Percentiles rank a stretch among this genome's conserved stretches.
These are phyloP conservation scores for Vickermania ingenoplastis DNA, from an alignment of 208 protist species.

Conservation along the genomic window DNA sequence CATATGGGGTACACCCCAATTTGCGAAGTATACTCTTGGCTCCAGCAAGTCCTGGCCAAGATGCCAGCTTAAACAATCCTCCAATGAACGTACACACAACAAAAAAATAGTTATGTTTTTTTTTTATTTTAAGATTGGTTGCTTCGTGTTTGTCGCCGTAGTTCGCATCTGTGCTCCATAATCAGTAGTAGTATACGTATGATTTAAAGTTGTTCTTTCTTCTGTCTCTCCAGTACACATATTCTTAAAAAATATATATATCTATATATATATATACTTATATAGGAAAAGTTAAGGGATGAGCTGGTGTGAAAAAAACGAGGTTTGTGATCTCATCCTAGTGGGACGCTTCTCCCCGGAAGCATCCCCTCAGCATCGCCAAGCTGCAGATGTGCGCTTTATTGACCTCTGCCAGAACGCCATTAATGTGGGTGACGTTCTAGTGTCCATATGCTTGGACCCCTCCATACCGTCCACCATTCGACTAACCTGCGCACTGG, in stretches of 20 bases:
- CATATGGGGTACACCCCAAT: conserved; percentile 50
- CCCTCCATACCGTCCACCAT: conserved; percentile 8
- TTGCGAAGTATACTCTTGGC: conserved; percentile 29
- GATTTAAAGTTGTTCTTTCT: too few relatives aligned
- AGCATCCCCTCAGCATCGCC: conserved; percentile 1
- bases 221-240: too few relatives aligned
- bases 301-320: conserved; percentile 1
- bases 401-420: conserved; percentile 20
- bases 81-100: neutral
- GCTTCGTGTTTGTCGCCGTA: neutral
- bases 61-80: neutral
- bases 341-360: neutral
- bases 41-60: conserved; percentile 7
- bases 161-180: too few relatives aligned
- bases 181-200: too few relatives aligned
- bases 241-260: too few relatives aligned
- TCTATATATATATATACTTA: too few relatives aligned
- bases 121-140: conserved; percentile 6
- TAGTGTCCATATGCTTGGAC: conserved; percentile 24
- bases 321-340: neutral
- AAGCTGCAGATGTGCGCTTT: conserved; percentile 16
- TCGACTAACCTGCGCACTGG: conserved; percentile 34
- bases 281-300: too few relatives aligned
- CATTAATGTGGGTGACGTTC: conserved; percentile 45
- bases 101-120: conserved; percentile 7